phyloP scores from a whole-genome alignment of 2,329 filamentous ascomycete genomes.

The Phoma herbarum region DNA sequence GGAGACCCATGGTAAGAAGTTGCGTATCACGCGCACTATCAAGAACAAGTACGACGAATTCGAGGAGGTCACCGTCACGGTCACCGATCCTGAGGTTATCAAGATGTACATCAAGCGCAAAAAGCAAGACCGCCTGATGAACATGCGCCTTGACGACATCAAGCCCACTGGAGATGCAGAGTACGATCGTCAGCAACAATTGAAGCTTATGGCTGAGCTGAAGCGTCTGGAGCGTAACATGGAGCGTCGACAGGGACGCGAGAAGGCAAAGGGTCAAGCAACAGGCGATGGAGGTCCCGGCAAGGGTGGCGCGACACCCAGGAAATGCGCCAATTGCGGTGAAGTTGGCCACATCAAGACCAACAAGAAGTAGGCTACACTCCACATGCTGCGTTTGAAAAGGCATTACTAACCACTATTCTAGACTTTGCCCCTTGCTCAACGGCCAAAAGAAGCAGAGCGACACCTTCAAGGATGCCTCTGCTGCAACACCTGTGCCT shows the following conservation, averaged over 20 bases:
- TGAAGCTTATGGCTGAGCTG: constrained; percentile 76
- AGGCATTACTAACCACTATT: constrained; percentile 30
- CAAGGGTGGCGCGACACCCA: constrained; percentile 64
- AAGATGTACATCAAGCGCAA: constrained; percentile 85
- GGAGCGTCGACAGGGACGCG: constrained; percentile 86
- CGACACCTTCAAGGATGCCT: constrained; percentile 49
- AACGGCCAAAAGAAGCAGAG: constrained; percentile 51
- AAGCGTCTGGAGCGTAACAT: constrained; percentile 89
- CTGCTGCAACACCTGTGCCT: constrained; percentile 37
- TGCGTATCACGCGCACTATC: constrained; percentile 77
- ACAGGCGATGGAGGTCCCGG: constrained; percentile 54
- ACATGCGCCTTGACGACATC: constrained; percentile 73
- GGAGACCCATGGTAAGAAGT: constrained; percentile 69
- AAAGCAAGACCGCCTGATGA: constrained; percentile 73
- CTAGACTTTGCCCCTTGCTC: constrained; percentile 50
- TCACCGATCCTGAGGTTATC: constrained; percentile 63
- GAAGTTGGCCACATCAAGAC: constrained; percentile 98
- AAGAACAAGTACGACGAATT: constrained; percentile 71
- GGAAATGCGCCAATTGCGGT: constrained; percentile 98
- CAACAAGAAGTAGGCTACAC: constrained; percentile 82
- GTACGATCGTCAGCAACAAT: constrained; percentile 68
- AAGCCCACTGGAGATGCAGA: constrained; percentile 73
- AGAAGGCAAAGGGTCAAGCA: constrained; percentile 78
- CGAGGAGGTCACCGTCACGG: constrained; percentile 65
- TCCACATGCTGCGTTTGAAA: not conserved